phyloP scores from a whole-genome alignment of 2,329 filamentous ascomycete genomes.

The Camptophora hylomeconis region DNA sequence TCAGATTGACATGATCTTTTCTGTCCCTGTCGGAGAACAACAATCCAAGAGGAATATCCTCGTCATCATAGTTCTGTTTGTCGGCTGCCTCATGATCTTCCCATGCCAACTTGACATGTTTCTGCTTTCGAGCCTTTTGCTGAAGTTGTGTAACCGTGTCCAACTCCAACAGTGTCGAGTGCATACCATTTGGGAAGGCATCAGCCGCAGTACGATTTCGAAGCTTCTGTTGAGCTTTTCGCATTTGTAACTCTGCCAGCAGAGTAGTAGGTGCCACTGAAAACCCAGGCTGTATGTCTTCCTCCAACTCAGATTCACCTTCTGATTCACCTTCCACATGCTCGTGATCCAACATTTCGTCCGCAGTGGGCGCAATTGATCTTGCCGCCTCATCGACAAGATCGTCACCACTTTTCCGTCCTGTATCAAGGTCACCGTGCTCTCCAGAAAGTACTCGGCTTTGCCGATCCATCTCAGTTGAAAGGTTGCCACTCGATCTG shows the following conservation, averaged over 20 bases:
- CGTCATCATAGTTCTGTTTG: slow-evolving; percentile 49
- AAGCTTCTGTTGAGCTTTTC: slow-evolving; percentile 76
- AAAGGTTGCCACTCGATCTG: slow-evolving; percentile 14
- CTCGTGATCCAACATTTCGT: slow-evolving; percentile 11
- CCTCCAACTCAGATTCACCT: slow-evolving; percentile 32
- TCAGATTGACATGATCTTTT: slow-evolving; percentile 20
- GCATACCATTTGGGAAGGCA: slow-evolving; percentile 62
- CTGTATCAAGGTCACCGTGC: slow-evolving; percentile 6
- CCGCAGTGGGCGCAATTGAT: slow-evolving; percentile 14
- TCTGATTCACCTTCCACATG: slow-evolving; percentile 24
- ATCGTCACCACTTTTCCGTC: slow-evolving; percentile 13
- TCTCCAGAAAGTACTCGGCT: slow-evolving; percentile 4
- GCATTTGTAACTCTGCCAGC: slow-evolving; percentile 78
- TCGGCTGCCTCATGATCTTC: slow-evolving; percentile 50
- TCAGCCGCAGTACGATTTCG: slow-evolving; percentile 58
- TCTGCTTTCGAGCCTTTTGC: slow-evolving; percentile 57
- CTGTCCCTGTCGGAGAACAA: slow-evolving; percentile 45
- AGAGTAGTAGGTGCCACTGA: slow-evolving; percentile 75
- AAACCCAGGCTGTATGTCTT: slow-evolving; percentile 29
- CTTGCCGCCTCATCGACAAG: slow-evolving; percentile 11
- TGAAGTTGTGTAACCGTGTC: slow-evolving; percentile 83
- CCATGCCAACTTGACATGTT: slow-evolving; percentile 81
- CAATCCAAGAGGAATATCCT: slow-evolving; percentile 78
- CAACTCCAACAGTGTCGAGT: slow-evolving; percentile 77
- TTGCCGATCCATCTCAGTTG: slow-evolving; percentile 12